Conservation (phyloP, 441 rosid genomes). For the Populus hybrid region DNA sequence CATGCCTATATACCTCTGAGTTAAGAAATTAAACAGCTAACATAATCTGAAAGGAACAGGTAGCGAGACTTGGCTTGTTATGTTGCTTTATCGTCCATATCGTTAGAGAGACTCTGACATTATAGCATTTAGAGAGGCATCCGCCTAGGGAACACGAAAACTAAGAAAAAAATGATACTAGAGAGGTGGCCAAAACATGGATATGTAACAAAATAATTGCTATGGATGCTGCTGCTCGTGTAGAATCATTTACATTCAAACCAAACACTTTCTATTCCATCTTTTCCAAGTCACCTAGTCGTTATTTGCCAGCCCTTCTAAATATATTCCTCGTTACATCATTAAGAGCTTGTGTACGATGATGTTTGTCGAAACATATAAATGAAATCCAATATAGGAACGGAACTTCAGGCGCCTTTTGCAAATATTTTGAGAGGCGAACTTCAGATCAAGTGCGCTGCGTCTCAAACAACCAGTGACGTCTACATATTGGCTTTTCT, state of each 20-base stretch:
- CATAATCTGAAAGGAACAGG: background rate
- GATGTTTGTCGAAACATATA: background rate
- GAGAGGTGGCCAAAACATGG: no score
- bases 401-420: background rate
- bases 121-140: no score
- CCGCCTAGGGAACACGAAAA: no score
- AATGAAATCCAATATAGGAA: background rate
- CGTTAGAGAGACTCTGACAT: no score
- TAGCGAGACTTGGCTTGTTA: background rate
- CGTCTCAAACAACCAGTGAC: background rate
- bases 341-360: background rate
- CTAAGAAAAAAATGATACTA: no score
- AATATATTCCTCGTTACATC: background rate
- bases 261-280: background rate
- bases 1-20: background rate
- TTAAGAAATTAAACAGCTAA: background rate
- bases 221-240: background rate
- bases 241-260: background rate
- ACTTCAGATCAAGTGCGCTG: background rate
- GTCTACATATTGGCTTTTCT: slow-evolving; percentile 91
- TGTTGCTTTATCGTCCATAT: no score
- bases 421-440: background rate
- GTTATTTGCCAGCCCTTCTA: background rate
- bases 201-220: no score
- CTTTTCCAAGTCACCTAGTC: background rate